Evolutionary conservation across 2,329 filamentous ascomycete species (phyloP), one percentile per base, ranked within the genome.

Genomic region (Aspergillus jensenii): DNA sequence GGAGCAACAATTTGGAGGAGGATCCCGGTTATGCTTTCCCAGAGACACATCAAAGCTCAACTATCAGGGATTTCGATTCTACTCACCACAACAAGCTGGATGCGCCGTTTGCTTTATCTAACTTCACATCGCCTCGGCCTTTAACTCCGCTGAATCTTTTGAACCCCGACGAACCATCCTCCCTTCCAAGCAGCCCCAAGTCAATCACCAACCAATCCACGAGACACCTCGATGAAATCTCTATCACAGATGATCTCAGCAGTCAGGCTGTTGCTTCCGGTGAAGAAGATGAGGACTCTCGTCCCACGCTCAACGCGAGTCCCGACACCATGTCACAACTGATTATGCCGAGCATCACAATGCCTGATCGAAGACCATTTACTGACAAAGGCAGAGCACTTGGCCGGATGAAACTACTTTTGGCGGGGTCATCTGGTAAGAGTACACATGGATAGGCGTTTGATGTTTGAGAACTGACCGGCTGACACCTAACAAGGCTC

Each of bases 341-440:
- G n/a, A 90, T 99, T 59, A 99, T 99, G 95, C 95, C 95, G 5
- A 96, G 92, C 69, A 88, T 99, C 67, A 87, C 86, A 61, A 95
- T 99, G 85, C 93, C 95, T 3, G 90, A 86, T 60, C 87, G 95
- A 50, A 84, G 92, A 52, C 93, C 93, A 0, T 98, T 98, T 73
- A 97, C 95, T 0, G 86, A 90, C n/a, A 84, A 84, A 47, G 95
- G 95, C 15, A 93, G 89, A 76, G 83, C 83, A 35, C 84, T 98
- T 72, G 93, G 93, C 1, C 88, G 91, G 66, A 80, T 98, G 55
- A 98, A 96, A 77, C 80, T 98, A n/a, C 80, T 98, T 62, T 81
- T 98, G 55, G 89, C 91, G 52, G 95, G 95, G 31, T 85, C 87
- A 68, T 83, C 86, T 68, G 90, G 91, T 89, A 81, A 60, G 73